Evolutionary conservation across 2,329 filamentous ascomycete species (phyloP).

Genomic region (Xylaria sp.): DNA sequence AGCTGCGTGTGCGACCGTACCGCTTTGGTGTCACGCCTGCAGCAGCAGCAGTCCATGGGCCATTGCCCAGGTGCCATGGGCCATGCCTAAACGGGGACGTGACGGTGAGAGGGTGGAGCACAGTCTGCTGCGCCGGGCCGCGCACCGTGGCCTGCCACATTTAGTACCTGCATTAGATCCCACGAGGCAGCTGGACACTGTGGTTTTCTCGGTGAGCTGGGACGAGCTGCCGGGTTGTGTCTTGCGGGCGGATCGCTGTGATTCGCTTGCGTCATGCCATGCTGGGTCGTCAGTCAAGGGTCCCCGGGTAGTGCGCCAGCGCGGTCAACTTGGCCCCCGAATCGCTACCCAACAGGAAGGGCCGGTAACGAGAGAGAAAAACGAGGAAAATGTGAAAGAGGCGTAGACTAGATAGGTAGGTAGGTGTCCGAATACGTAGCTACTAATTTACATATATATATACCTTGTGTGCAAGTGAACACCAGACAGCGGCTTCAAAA

Average conservation of each 20-base stretch:
- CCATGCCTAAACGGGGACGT: constrained; percentile 9
- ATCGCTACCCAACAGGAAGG: constrained; percentile 25
- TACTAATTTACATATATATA: too few species aligned
- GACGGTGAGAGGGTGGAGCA: constrained; percentile 26
- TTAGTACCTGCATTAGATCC: constrained; percentile 42
- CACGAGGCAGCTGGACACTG: constrained; percentile 36
- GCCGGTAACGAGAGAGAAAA: background rate
- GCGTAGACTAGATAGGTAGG: background rate
- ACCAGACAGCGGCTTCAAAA: too few species aligned
- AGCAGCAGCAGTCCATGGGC: background rate
- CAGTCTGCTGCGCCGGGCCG: constrained; percentile 8
- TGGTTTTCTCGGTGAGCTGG: constrained; percentile 35
- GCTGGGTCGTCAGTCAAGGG: constrained; percentile 18
- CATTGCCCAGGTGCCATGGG: background rate
- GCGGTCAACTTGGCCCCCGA: constrained; percentile 4
- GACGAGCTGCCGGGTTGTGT: constrained; percentile 14
- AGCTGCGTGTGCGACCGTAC: constrained; percentile 24
- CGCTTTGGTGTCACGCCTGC: constrained; percentile 26
- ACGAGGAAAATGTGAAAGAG: background rate
- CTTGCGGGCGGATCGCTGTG: constrained; percentile 16
- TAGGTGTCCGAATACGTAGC: too few species aligned
- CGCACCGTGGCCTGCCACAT: constrained; percentile 21
- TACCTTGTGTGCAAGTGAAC: too few species aligned
- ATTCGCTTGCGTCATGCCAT: constrained; percentile 34
- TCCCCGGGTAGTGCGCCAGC: constrained; percentile 9